Percentiles rank a stretch among this genome's conserved stretches.
Conservation (phyloP, 129 eudicot species). For the Artemisia annua region DNA sequence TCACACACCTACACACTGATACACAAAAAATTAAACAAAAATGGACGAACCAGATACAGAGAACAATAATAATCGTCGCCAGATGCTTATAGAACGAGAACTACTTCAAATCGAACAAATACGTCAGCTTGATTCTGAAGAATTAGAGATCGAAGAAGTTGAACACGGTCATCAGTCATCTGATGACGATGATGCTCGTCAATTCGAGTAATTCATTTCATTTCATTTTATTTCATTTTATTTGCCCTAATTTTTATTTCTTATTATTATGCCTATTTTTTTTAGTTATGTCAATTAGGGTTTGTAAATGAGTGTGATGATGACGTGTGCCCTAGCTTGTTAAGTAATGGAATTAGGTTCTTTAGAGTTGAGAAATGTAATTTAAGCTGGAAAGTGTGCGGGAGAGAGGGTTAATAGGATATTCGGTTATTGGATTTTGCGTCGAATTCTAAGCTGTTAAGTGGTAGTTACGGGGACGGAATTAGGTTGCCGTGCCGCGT, state of each 20-base stretch:
- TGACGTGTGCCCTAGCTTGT: too few species aligned
- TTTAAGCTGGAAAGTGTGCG: too few species aligned
- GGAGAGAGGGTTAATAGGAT: too few species aligned
- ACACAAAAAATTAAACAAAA: constrained; percentile 23
- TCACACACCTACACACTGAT: too few species aligned
- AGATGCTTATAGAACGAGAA: constrained; percentile 61
- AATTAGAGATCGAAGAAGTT: constrained; percentile 85
- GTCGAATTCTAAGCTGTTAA: too few species aligned
- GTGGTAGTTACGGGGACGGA: too few species aligned
- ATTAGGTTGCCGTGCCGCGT: too few species aligned
- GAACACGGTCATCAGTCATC: constrained; percentile 62
- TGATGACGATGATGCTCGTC: constrained; percentile 41
- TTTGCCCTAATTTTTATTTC: neutral
- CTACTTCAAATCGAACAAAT: constrained; percentile 74
- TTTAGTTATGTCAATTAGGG: too few species aligned
- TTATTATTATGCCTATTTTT: neutral
- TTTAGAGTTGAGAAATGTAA: too few species aligned
- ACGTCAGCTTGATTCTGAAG: constrained; percentile 80
- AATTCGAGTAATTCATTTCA: neutral
- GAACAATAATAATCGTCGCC: constrained; percentile 8
- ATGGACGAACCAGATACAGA: constrained; percentile 36
- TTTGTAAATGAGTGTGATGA: neutral
- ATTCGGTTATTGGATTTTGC: too few species aligned
- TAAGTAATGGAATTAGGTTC: too few species aligned
- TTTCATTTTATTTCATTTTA: neutral